phyloP scores from a whole-genome alignment of 495 filamentous ascomycete genomes.

The Aspergillus mulundensis region DNA sequence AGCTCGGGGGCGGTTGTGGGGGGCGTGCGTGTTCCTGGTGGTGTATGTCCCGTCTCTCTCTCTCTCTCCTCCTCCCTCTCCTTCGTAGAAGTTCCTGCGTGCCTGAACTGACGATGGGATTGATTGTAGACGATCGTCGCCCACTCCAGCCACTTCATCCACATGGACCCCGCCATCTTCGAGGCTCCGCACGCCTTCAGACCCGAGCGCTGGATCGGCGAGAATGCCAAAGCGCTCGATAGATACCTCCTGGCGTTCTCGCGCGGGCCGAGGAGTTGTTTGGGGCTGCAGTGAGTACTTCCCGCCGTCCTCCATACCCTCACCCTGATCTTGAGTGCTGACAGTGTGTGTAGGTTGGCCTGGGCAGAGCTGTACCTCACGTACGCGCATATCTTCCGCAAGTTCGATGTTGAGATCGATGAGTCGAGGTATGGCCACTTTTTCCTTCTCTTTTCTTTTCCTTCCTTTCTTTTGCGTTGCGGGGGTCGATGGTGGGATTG shows the following conservation, averaged over 20 bases:
- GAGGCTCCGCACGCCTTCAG: background rate
- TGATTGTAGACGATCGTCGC: conserved; percentile 4
- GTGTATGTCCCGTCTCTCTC: conserved; percentile 3
- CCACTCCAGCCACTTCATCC: conserved; percentile 10
- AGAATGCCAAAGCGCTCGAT: background rate
- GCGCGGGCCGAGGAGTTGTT: conserved; percentile 6
- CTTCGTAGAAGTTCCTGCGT: background rate
- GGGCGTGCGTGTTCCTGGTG: background rate
- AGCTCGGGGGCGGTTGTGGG: background rate
- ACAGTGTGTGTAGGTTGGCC: background rate
- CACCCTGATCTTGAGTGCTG: background rate
- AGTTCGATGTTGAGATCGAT: conserved; percentile 10
- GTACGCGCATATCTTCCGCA: conserved; percentile 1
- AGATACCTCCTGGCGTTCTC: conserved; percentile 8
- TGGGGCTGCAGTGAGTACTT: conserved; percentile 8
- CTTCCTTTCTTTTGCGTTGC: background rate
- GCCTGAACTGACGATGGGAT: background rate
- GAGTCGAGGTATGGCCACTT: conserved; percentile 1
- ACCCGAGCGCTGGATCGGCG: conserved; percentile 10
- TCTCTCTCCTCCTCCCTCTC: too few species aligned
- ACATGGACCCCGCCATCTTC: conserved; percentile 6
- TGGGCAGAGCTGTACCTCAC: conserved; percentile 10
- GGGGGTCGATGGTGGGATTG: too few species aligned
- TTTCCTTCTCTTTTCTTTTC: conserved; percentile 1
- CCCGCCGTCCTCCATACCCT: too few species aligned